These are phyloP conservation scores for Arthrinium phaeospermum DNA, from an alignment of 2,329 filamentous ascomycete species.

Conservation along the genomic window DNA sequence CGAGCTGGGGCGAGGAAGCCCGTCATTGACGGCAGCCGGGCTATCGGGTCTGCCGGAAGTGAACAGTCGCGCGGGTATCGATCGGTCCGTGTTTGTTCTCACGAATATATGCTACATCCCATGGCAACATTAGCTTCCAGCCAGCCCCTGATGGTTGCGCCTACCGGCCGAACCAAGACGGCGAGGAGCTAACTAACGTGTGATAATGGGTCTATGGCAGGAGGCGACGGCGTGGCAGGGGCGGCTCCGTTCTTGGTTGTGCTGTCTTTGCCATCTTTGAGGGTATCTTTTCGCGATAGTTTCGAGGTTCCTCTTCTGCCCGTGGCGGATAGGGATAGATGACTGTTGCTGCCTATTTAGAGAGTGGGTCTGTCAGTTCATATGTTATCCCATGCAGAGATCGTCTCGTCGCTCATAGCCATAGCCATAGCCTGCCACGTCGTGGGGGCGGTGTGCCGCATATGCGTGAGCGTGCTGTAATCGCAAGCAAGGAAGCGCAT, in stretches of 20 bases:
- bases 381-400: background rate
- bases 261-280: conserved; percentile 33
- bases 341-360: conserved; percentile 31
- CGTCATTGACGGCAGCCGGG: conserved; percentile 50
- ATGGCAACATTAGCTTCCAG: conserved; percentile 20
- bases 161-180: conserved; percentile 21
- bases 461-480: background rate
- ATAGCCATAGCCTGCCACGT: background rate
- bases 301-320: conserved; percentile 33
- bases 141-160: background rate
- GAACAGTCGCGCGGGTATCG: conserved; percentile 53
- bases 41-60: conserved; percentile 56
- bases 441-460: background rate
- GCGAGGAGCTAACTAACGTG: conserved; percentile 55
- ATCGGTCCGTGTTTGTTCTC: conserved; percentile 41
- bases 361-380: conserved; percentile 7
- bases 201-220: conserved; percentile 69
- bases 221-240: conserved; percentile 29
- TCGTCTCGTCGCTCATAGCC: background rate
- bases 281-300: conserved; percentile 33
- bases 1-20: conserved; percentile 44
- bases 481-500: background rate
- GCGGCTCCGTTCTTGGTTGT: conserved; percentile 29
- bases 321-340: conserved; percentile 25
- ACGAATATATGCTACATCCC: conserved; percentile 52